A percentile compares a stretch with the other conserved stretches of the same genome.
phyloP scores from a whole-genome alignment of 2,329 filamentous ascomycete genomes.

The Phoma sp. region DNA sequence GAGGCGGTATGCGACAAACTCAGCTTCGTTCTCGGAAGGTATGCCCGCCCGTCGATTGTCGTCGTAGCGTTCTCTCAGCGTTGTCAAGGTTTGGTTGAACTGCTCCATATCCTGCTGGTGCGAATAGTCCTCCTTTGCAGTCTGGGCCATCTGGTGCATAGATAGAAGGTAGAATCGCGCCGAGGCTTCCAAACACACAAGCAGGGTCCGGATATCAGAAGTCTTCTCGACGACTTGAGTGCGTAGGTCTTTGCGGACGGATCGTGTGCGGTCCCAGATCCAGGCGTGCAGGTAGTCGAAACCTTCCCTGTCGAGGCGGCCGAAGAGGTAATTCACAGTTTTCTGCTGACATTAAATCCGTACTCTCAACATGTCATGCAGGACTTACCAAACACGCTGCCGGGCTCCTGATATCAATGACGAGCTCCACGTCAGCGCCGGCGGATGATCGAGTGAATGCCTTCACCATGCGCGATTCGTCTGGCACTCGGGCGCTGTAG shows the following conservation, averaged over 20 bases:
- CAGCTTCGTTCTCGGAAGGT: constrained; percentile 64
- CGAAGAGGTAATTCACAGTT: constrained; percentile 53
- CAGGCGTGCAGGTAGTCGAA: constrained; percentile 62
- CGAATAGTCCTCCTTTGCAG: constrained; percentile 55
- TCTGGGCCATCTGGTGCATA: constrained; percentile 59
- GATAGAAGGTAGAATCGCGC: constrained; percentile 68
- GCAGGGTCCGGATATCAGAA: constrained; percentile 61
- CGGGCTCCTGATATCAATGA: constrained; percentile 68
- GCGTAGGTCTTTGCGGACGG: constrained; percentile 69
- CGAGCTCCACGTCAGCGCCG: constrained; percentile 66
- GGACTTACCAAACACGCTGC: constrained; percentile 47
- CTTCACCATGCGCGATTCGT: constrained; percentile 66
- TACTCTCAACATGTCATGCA: constrained; percentile 24
- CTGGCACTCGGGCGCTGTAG: constrained; percentile 47
- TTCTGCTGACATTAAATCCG: constrained; percentile 31
- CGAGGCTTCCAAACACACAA: constrained; percentile 67
- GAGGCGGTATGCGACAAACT: constrained; percentile 68
- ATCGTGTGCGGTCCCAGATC: constrained; percentile 69
- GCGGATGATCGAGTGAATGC: constrained; percentile 67
- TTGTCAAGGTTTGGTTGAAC: constrained; percentile 66
- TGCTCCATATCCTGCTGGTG: constrained; percentile 67
- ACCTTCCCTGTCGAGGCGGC: constrained; percentile 58
- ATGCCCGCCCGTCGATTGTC: constrained; percentile 50
- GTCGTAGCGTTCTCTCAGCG: constrained; percentile 59
- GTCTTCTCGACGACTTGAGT: constrained; percentile 64